Conservation (phyloP, 2,329 filamentous ascomycete species). For the Fusarium lyarnte region DNA sequence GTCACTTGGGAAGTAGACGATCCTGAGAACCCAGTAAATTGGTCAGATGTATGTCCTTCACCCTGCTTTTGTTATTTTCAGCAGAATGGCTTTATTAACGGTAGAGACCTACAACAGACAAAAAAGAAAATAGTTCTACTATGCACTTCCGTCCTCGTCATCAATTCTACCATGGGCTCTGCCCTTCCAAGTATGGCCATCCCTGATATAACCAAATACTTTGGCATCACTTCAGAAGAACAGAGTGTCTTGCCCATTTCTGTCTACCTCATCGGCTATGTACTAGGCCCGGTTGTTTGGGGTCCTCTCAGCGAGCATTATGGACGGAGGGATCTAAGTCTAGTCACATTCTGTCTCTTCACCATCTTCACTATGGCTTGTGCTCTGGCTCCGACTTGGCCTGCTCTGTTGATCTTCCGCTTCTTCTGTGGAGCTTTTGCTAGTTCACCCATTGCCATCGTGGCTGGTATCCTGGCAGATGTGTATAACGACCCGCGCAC, state of each 20-base stretch:
- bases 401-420: conserved; percentile 63
- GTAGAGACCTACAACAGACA: conserved; percentile 45
- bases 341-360: conserved; percentile 59
- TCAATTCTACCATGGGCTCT: conserved; percentile 75
- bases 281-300: conserved; percentile 69
- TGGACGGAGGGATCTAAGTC: conserved; percentile 61
- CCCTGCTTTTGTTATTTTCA: neutral
- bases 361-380: conserved; percentile 64
- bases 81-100: neutral
- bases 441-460: conserved; percentile 68
- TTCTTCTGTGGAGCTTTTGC: conserved; percentile 64
- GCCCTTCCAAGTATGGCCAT: conserved; percentile 72
- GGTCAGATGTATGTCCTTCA: conserved; percentile 50
- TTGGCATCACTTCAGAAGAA: conserved; percentile 59
- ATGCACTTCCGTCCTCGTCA: conserved; percentile 66
- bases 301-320: conserved; percentile 73
- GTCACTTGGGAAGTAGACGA: conserved; percentile 60
- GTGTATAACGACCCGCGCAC: conserved; percentile 63
- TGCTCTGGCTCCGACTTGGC: conserved; percentile 63
- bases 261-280: conserved; percentile 71
- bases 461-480: conserved; percentile 73
- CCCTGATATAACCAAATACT: conserved; percentile 65
- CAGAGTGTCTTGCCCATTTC: conserved; percentile 68
- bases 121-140: conserved; percentile 66
- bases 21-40: conserved; percentile 64